Conservation (phyloP, 192 early-diverging fungal genomes). For the Dissophora ornata region DNA sequence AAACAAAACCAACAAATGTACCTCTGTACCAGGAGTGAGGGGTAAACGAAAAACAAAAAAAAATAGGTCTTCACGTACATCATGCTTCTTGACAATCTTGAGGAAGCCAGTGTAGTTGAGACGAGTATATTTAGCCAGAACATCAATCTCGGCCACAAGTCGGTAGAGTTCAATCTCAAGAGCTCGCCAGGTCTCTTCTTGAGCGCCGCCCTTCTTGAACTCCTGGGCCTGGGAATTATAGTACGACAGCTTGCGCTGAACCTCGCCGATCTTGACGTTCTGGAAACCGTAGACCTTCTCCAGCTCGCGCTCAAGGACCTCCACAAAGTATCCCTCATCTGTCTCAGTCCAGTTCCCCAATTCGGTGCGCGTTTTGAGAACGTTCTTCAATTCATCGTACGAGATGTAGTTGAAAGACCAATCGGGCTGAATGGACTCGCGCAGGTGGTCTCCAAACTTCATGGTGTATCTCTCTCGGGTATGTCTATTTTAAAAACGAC, state of each 20-base stretch:
- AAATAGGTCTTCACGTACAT: no score
- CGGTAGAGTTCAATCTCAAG: slow-evolving; percentile 79
- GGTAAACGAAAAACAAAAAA: no score
- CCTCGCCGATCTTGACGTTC: slow-evolving; percentile 34
- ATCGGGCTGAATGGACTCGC: slow-evolving; percentile 37
- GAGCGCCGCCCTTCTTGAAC: slow-evolving; percentile 79
- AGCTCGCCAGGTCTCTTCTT: slow-evolving; percentile 76
- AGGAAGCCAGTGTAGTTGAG: slow-evolving; percentile 90
- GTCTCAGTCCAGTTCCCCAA: slow-evolving; percentile 26
- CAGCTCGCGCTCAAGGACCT: slow-evolving; percentile 87
- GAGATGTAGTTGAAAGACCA: slow-evolving; percentile 48
- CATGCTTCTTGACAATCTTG: slow-evolving; percentile 99
- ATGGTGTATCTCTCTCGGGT: slow-evolving; percentile 10
- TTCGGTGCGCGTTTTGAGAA: slow-evolving; percentile 26
- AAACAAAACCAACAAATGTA: slow-evolving; percentile 1
- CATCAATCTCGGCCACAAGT: slow-evolving; percentile 81
- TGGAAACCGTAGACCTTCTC: slow-evolving; percentile 75
- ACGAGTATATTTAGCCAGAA: slow-evolving; percentile 78
- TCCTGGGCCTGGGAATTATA: slow-evolving; percentile 66
- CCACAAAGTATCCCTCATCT: slow-evolving; percentile 71
- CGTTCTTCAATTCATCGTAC: slow-evolving; percentile 39
- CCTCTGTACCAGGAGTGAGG: no score
- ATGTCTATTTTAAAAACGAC: no score
- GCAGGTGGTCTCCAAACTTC: slow-evolving; percentile 40
- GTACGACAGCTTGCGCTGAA: slow-evolving; percentile 36